These are phyloP conservation scores for Mercurialis annua DNA, from an alignment of 345 rosid genomes.

Conservation along the genomic window DNA sequence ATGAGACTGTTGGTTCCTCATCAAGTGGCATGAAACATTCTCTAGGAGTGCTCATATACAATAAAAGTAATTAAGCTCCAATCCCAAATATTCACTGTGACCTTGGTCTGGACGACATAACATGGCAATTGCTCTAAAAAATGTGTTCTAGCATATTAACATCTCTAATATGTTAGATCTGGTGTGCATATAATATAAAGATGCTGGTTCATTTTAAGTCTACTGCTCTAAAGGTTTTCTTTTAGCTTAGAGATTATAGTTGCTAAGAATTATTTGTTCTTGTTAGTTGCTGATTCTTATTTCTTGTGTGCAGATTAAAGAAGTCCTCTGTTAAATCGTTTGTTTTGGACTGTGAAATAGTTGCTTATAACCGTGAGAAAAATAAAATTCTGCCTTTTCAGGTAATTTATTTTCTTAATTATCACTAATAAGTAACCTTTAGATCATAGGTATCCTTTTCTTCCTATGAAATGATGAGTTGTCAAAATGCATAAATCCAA, in stretches of 20 bases:
- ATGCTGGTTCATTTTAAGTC: slow-evolving; percentile 1
- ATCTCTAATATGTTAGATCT: not conserved
- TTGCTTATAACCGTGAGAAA: slow-evolving; percentile 76
- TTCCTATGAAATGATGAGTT: not conserved
- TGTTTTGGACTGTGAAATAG: slow-evolving; percentile 89
- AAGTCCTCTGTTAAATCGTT: slow-evolving; percentile 65
- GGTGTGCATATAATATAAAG: not conserved
- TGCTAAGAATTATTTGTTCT: not conserved
- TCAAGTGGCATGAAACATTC: not conserved
- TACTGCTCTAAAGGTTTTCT: not conserved
- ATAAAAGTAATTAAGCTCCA: not conserved
- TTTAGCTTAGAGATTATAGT: not conserved
- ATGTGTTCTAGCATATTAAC: not conserved
- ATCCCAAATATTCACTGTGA: not conserved
- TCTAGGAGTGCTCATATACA: not conserved
- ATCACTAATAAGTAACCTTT: not conserved
- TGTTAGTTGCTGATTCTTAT: slow-evolving; percentile 20
- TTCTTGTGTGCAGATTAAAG: slow-evolving; percentile 58
- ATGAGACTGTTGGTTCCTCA: not conserved
- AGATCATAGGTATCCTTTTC: not conserved
- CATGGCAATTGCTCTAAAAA: not conserved
- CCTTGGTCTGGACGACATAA: not conserved
- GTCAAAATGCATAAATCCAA: not conserved
- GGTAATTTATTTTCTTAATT: slow-evolving; percentile 39
- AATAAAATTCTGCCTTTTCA: slow-evolving; percentile 85